Evolutionary conservation across 768 basidiomycete genomes (phyloP), one percentile per base, ranked within the genome.

Genomic region (Tephrocybe rancida): DNA sequence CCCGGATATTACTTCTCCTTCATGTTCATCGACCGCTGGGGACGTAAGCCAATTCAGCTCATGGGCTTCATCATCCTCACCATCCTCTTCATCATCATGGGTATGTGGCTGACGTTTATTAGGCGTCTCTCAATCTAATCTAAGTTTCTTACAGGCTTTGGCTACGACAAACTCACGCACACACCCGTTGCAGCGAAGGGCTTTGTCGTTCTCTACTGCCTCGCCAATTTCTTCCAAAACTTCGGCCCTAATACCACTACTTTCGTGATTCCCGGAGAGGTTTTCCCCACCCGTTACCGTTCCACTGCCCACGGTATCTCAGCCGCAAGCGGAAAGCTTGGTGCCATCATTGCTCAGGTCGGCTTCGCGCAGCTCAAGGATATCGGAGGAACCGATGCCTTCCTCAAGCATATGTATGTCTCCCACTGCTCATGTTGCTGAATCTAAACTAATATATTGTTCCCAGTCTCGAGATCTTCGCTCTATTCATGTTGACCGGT

Each of bases 201-300:
- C 2, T 92, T 94, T 67, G 85, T 91, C 45, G 87, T 88, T 73
- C 80, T 91, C 22, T 94, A 93, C 74, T 90, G 90, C 66, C 73
- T 94, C n/a, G 81, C 90, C 61, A 88, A 90, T 67, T 92, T 92
- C 74, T 91, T 92, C 87, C 87, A 90, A 74, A 93, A 93, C 72
- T 93, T 92, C 56, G 91, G 89, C 1, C 88, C 87, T 7, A 90
- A 92, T 61, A 81, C 80, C 0, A 92, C 89, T 0, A 92, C 90
- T 0, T 93, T 94, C 68, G 55, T 92, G 50, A 73, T 92, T 3
- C 90, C 92, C 0, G 90, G 88, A 57, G 92, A 95, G 66, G 80
- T 77, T 19, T 93, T 91, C 82, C 92, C 92, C 1, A 95, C 92
- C 1, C 88, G 92, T 35, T 92, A 92, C 69, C 85, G 92, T 55